Evolutionary conservation across 768 basidiomycete genomes (phyloP).

Genomic region (Chalciporus sphaerocephalus): DNA sequence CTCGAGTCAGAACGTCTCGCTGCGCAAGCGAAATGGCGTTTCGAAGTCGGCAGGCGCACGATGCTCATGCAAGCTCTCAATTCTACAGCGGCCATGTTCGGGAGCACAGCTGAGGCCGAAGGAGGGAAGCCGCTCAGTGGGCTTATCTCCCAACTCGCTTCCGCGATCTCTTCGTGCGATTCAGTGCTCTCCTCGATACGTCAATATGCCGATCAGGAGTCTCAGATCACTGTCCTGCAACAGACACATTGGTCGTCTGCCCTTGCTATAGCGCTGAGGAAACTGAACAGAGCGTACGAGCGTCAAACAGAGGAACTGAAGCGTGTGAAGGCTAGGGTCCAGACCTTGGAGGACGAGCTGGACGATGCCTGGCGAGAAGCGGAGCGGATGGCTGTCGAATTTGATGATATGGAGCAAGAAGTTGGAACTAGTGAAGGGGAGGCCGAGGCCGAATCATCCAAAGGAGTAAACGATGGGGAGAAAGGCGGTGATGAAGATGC

Average conservation of each 20-base stretch:
- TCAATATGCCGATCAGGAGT: slow-evolving; percentile 55
- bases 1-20: slow-evolving; percentile 48
- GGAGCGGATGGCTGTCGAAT: slow-evolving; percentile 64
- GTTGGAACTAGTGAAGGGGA: slow-evolving; percentile 21
- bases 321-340: slow-evolving; percentile 43
- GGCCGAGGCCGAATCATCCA: slow-evolving; percentile 20
- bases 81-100: slow-evolving; percentile 39
- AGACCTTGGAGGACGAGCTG: slow-evolving; percentile 61
- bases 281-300: slow-evolving; percentile 73
- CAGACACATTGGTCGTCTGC: slow-evolving; percentile 74
- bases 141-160: slow-evolving; percentile 55
- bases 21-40: slow-evolving; percentile 64
- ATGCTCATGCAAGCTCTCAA: slow-evolving; percentile 71
- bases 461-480: slow-evolving; percentile 17
- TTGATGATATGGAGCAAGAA: slow-evolving; percentile 55
- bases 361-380: slow-evolving; percentile 81
- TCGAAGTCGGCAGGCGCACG: slow-evolving; percentile 59
- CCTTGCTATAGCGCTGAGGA: slow-evolving; percentile 70
- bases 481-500: slow-evolving; percentile 7
- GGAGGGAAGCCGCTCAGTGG: slow-evolving; percentile 36
- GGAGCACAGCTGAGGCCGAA: slow-evolving; percentile 29
- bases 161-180: slow-evolving; percentile 57
- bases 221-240: slow-evolving; percentile 55
- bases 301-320: slow-evolving; percentile 57
- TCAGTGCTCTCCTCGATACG: slow-evolving; percentile 53